These are phyloP conservation scores for Rubia occidens DNA, from an alignment of 305 asterid genomes.

Conservation along the genomic window DNA sequence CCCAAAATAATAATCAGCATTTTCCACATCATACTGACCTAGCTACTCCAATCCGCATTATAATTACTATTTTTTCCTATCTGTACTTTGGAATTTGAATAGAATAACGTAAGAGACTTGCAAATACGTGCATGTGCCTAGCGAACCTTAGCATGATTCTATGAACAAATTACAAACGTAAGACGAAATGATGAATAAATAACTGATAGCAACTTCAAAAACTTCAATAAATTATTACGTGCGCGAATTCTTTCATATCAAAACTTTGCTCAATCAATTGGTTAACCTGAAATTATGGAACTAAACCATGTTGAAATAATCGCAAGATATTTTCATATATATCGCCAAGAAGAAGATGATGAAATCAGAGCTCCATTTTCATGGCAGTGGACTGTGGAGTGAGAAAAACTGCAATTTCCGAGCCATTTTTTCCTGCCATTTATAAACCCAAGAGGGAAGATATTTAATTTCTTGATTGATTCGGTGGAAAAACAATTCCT, in stretches of 20 bases:
- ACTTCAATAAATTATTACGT: background rate
- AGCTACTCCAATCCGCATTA: background rate
- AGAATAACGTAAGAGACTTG: no score
- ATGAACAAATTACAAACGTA: no score
- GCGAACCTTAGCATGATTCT: no score
- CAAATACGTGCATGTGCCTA: no score
- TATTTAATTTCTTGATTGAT: background rate
- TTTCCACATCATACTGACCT: slow-evolving; percentile 2
- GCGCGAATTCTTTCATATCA: background rate
- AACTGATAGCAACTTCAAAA: background rate
- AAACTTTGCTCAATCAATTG: background rate
- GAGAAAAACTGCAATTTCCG: background rate
- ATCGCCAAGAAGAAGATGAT: background rate
- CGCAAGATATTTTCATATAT: background rate
- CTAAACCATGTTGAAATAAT: background rate
- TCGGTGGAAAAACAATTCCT: background rate
- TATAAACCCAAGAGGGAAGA: background rate
- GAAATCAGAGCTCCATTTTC: background rate
- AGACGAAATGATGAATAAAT: no score
- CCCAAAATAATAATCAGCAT: background rate
- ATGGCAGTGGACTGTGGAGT: background rate
- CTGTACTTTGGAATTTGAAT: no score
- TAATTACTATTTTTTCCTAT: no score
- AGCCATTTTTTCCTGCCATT: background rate
- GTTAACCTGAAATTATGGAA: background rate